phyloP scores from a whole-genome alignment of 169 alveolate genomes.

The Cryptosporidium sp. region DNA sequence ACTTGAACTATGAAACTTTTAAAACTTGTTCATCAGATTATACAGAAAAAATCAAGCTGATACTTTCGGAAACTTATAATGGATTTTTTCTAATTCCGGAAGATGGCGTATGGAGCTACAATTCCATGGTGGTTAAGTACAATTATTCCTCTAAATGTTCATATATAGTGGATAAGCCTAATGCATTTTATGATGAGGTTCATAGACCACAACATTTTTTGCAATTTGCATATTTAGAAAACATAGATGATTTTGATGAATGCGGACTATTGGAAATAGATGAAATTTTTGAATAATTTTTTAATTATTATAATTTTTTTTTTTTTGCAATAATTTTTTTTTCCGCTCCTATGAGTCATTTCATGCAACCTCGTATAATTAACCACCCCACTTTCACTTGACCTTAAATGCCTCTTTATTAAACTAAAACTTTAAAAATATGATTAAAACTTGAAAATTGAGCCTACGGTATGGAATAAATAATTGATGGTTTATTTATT shows the following conservation, averaged over 20 bases:
- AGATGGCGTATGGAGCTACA: slow-evolving; percentile 99
- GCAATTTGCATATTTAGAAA: slow-evolving; percentile 82
- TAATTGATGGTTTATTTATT: neutral
- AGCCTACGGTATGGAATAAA: neutral
- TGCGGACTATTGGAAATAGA: slow-evolving; percentile 35
- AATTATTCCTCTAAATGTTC: slow-evolving; percentile 8
- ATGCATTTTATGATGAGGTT: slow-evolving; percentile 96
- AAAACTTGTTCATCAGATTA: slow-evolving; percentile 49
- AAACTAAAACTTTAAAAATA: neutral
- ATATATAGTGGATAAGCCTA: slow-evolving; percentile 94
- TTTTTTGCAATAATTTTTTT: neutral
- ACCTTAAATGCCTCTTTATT: slow-evolving; percentile 13
- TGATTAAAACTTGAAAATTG: neutral
- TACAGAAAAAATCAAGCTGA: slow-evolving; percentile 92
- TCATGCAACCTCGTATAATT: slow-evolving; percentile 71
- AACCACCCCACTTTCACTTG: slow-evolving; percentile 76
- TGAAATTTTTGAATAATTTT: slow-evolving; percentile 33
- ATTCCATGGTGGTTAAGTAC: slow-evolving; percentile 95
- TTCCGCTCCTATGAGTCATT: slow-evolving; percentile 30
- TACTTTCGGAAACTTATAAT: slow-evolving; percentile 95
- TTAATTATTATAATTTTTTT: neutral
- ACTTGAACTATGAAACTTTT: neutral
- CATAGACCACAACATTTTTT: slow-evolving; percentile 92
- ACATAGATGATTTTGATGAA: slow-evolving; percentile 75
- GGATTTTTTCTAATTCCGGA: slow-evolving; percentile 99